Evolutionary conservation across 805 yeast genomes (phyloP), one percentile per base, ranked within the genome.

Genomic region (Candida loeiensis): DNA sequence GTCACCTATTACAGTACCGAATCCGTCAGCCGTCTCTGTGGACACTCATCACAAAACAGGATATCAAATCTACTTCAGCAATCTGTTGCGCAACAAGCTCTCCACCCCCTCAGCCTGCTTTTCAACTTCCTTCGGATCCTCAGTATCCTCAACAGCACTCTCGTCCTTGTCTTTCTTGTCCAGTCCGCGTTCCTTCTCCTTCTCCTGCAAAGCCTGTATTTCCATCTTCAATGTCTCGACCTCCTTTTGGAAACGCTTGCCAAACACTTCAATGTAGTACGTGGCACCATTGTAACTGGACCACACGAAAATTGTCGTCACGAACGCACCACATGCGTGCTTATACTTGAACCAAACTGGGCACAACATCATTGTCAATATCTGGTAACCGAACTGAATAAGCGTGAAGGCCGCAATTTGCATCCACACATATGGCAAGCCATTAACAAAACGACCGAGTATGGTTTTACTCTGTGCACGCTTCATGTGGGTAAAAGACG

Each of bases 261-360:
- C 98, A 63, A 89, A 93, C 37, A 83, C 82, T 53, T 91, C 98
- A 41, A 93, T 74, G 59, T 91, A 91, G 58, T 87, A 91, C 0
- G 95, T 87, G 2, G 98, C 99, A 20, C 99, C 99, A 49, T 93
- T 90, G 58, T 83, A 88, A 30, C 89, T 72, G 1, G 98, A 95
- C 58, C 78, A 74, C 34, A 80, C 59, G 50, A 90, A 89, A n/a
- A 91, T 86, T 37, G 75, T 71, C 2, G 77, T 62, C 47, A 91
- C 72, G 54, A 89, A 90, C 1, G 71, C 48, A 1, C 82, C 77
- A 18, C 93, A 86, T 2, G 85, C 76, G 32, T 65, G 62, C 52
- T 82, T 81, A 57, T 80, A 76, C 32, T 74, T 69, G 62, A 86
- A 86, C 84, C 95, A 86, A n/a, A 93, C 57, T 0, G 96, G 95